Evolutionary conservation across 2,329 filamentous ascomycete genomes (phyloP), one percentile per base, ranked within the genome.

Genomic region (Xylaria sp.): DNA sequence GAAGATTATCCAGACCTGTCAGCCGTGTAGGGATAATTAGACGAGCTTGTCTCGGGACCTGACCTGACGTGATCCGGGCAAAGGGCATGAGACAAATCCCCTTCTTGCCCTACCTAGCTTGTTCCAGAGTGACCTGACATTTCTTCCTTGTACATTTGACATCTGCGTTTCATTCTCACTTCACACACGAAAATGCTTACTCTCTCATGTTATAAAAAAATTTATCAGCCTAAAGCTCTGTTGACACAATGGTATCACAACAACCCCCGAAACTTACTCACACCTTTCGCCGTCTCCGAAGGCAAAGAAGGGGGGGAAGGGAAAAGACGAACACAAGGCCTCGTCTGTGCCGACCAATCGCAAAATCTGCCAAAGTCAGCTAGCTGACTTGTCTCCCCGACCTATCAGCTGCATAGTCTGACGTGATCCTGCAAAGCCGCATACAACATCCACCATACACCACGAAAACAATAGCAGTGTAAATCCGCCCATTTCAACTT

Each of bases 41-140:
- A 70, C 74, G 74, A 76, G 72, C 46, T 59, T 75, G 74, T 76
- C 74, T 75, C 73, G 73, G 73, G 72, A 72, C 69, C 63, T 73
- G 62, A 61, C 73, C 68, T 70, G 66, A 55, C 60, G 52, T 66
- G 57, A 65, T 60, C 41, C 63, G 60, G 56, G 41, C 36, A 36
- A 62, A 65, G 25, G 50, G 45, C 45, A 59, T 28, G 25, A 43
- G 28, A n/a, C 46, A 45, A 58, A 50, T 50, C 45, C 36, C 43
- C 34, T 36, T 48, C 56, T 60, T 60, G 50, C 57, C 52, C 46
- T 56, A 65, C 66, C 66, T 25, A 58, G 25, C 9, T 45, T 65
- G 66, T 65, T 69, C 45, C 52, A 65, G 57, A 67, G 56, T 69
- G 64, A 69, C 64, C 67, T 67, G 67, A 64, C 60, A 48, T 57